Evolutionary conservation across 306 rosid genomes (phyloP).

Genomic region (Vigna hirtella): DNA sequence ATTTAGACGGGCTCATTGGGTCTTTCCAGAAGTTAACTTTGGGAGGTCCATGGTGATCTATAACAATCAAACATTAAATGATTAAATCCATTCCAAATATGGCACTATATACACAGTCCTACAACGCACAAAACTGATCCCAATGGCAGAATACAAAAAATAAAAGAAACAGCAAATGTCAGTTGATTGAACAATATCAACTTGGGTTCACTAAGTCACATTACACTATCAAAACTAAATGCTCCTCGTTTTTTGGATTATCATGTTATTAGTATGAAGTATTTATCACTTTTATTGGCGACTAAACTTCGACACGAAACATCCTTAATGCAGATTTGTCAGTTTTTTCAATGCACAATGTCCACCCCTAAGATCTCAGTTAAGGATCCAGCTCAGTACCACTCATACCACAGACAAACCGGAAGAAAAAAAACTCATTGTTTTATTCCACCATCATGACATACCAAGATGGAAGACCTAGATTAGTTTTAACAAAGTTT

Average conservation of each 20-base stretch:
- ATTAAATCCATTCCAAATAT: constrained; percentile 30
- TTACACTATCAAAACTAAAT: constrained; percentile 23
- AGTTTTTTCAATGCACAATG: too few species aligned
- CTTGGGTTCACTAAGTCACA: constrained; percentile 4
- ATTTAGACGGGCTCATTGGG: constrained; percentile 89
- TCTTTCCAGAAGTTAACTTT: constrained; percentile 80
- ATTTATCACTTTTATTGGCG: neutral
- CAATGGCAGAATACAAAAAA: constrained; percentile 3
- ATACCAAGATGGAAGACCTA: constrained; percentile 9
- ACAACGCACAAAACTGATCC: constrained; percentile 4
- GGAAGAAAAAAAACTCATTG: neutral
- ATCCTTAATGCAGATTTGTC: too few species aligned
- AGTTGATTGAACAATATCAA: neutral
- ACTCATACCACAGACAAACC: neutral
- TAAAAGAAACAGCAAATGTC: constrained; percentile 11
- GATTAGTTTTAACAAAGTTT: constrained; percentile 4
- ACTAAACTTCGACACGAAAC: neutral
- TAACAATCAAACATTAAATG: constrained; percentile 41
- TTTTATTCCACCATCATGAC: neutral
- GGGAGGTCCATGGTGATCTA: constrained; percentile 90
- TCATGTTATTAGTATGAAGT: neutral
- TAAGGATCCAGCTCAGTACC: neutral
- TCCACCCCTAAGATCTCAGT: neutral
- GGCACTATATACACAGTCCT: neutral
- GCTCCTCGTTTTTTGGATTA: neutral